phyloP scores from a whole-genome alignment of 208 protist species.

The Naegleria lovaniensis region DNA sequence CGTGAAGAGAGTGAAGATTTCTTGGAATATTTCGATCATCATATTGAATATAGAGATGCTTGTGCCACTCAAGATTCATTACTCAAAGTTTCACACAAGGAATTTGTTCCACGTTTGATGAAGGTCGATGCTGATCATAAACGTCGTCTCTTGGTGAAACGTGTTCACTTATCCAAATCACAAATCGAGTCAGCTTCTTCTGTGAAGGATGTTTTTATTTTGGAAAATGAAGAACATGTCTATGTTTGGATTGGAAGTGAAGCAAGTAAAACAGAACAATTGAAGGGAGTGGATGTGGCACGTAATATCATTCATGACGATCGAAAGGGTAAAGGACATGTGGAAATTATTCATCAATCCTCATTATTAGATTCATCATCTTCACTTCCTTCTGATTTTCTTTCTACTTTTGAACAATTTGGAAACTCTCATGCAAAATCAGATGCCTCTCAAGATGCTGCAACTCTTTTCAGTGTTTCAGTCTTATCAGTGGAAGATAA shows the following conservation, averaged over 20 bases:
- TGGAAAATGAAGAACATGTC: not conserved
- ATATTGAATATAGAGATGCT: not conserved
- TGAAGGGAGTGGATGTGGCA: not conserved
- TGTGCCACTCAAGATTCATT: not conserved
- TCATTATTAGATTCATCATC: too few relatives aligned
- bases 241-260: constrained; percentile 12
- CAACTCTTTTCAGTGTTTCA: not conserved
- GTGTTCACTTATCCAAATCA: not conserved
- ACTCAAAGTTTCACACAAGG: not conserved
- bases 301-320: not conserved
- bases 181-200: not conserved
- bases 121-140: not conserved
- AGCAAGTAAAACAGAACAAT: not conserved
- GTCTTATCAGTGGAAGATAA: not conserved
- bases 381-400: not conserved
- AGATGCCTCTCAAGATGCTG: not conserved
- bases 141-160: not conserved
- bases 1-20: not conserved
- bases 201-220: not conserved
- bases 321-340: not conserved
- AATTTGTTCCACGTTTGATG: not conserved
- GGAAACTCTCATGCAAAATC: not conserved
- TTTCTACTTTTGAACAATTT: not conserved
- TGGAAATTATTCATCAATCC: not conserved
- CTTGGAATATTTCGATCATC: constrained; percentile 10